Evolutionary conservation across 371 early-diverging fungal genomes (phyloP).

Genomic region (Sanchytrium tribonematis): DNA sequence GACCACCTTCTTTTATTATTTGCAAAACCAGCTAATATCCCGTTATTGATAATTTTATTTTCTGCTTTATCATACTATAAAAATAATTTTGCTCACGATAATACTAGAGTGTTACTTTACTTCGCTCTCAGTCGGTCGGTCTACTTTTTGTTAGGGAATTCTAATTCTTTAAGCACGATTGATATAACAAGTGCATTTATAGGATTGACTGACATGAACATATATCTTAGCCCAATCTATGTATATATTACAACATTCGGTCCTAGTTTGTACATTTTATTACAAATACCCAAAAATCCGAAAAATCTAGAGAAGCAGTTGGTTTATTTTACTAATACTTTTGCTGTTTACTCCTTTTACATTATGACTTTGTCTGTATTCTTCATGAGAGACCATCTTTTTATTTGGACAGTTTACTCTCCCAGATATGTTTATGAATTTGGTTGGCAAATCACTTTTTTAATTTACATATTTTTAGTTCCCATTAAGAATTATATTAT

Average conservation of each 20-base stretch:
- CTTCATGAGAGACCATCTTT: slow-evolving; percentile 34
- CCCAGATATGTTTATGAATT: slow-evolving; percentile 43
- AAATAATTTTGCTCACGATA: neutral
- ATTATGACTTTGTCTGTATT: slow-evolving; percentile 29
- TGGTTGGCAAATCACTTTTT: neutral
- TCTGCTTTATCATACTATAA: neutral
- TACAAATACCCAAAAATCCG: neutral
- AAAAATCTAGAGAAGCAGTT: too few species aligned
- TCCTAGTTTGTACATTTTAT: neutral
- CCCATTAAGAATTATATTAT: too few species aligned
- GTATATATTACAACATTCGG: neutral
- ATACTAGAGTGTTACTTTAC: neutral
- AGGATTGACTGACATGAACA: slow-evolving; percentile 33
- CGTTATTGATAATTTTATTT: neutral
- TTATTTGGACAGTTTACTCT: slow-evolving; percentile 61
- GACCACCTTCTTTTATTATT: neutral
- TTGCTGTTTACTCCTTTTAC: slow-evolving; percentile 21
- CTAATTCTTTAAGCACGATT: slow-evolving; percentile 42
- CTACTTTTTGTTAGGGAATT: slow-evolving; percentile 25
- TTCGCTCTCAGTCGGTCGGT: neutral
- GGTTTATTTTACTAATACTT: slow-evolving; percentile 10
- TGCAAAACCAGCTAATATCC: neutral
- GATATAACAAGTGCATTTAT: slow-evolving; percentile 47
- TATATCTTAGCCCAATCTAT: slow-evolving; percentile 7
- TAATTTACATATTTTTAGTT: too few species aligned